Evolutionary conservation across 1,284 basidiomycete genomes (phyloP), one percentile per base, ranked within the genome.

Genomic region (Sporisorium exsertum): DNA sequence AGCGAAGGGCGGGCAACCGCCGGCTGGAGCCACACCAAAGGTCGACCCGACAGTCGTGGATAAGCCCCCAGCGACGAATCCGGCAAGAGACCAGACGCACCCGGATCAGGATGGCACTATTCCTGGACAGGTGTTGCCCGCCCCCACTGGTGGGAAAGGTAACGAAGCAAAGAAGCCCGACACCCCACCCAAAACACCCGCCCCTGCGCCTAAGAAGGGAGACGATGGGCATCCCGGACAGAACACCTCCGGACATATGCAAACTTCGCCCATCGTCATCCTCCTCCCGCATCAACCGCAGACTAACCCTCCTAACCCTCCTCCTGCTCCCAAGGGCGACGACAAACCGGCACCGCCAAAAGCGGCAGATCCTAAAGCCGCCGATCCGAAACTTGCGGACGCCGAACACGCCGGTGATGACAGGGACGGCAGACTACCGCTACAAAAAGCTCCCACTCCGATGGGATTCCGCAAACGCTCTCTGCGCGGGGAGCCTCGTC

Each of bases 401-500:
- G 1, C 40, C 40, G 20, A 43, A 43, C 1, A 5, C 3, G n/a
- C 40, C 5, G 40, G 20, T 20, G 10, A 40, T 20, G 42, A 22
- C 42, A 27, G 40, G 13, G n/a, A n/a, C n/a, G n/a, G 20, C 26
- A 45, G 46, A 33, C 13, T n/a, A 13, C 18, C 42, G 5, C 45
- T 20, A 2, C 66, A 69, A 47, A 61, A 62, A n/a, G 68, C 69
- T 9, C 63, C 57, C 13, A 68, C 59, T 9, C 8, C 10, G 0
- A 68, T 73, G 65, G 71, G 71, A 12, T 73, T 73, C 60, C 57
- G 60, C 35, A 60, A 59, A n/a, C 59, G 63, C 5, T 26, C 22
- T 20, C 22, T 64, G 15, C 15, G 4, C 18, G 12, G 24, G 1
- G 12, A 35, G 2, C 15, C 18, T 15, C 42, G 20, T n/a, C 46